These are phyloP conservation scores for Aspergillus carbonarius DNA, from an alignment of 2,329 filamentous ascomycete species.

Conservation along the genomic window DNA sequence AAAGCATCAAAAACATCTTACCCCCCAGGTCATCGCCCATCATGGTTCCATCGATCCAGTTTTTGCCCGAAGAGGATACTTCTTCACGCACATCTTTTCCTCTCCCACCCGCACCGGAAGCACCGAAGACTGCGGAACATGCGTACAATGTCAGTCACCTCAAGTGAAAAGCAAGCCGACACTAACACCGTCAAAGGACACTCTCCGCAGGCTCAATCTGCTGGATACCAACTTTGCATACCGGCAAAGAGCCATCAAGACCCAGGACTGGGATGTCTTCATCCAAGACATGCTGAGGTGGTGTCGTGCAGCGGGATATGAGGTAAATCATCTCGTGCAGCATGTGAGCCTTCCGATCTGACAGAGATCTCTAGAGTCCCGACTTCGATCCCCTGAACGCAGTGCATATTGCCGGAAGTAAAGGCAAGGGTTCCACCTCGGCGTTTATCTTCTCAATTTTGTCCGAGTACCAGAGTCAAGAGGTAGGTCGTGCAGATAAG, in stretches of 20 bases:
- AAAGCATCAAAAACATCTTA: background rate
- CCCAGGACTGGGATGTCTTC: background rate
- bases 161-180: background rate
- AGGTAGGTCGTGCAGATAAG: background rate
- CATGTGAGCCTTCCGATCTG: background rate
- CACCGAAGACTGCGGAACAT: background rate
- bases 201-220: background rate
- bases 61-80: background rate
- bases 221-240: background rate
- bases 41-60: background rate
- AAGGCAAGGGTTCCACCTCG: background rate
- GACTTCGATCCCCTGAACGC: background rate
- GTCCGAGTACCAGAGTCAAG: background rate
- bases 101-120: background rate
- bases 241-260: background rate
- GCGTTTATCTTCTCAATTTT: background rate
- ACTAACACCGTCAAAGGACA: background rate
- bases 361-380: background rate
- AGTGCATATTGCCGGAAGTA: background rate
- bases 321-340: background rate
- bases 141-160: background rate
- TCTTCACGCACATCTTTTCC: background rate
- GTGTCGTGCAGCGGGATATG: background rate
- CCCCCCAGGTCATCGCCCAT: background rate
- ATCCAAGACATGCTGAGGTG: background rate